Evolutionary conservation across 2,329 filamentous ascomycete genomes (phyloP), one percentile per base, ranked within the genome.

Genomic region (Venturia nashicola): DNA sequence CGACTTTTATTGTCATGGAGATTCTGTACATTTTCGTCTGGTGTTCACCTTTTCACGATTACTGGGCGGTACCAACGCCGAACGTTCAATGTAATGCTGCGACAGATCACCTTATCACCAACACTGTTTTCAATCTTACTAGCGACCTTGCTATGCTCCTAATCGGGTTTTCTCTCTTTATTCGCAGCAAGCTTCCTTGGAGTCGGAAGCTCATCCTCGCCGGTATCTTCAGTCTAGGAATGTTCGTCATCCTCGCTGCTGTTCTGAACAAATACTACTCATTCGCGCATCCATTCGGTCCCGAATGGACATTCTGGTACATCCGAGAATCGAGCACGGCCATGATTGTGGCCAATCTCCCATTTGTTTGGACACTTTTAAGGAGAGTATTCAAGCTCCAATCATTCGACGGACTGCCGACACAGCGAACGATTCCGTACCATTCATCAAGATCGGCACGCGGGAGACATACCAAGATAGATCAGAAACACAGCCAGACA

Each of bases 241-340:
- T 69, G 4, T 76, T 76, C 62, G 72, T 70, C 18, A 83, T 86
- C 61, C 72, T 86, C 16, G 80, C 81, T 20, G 82, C 83, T 12
- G 77, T 82, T 6, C 73, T 86, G 18, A 86, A 85, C 73, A 84
- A 85, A 65, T 83, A 83, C 69, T 85, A 84, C 72, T 83, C 82
- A 55, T 85, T 86, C 65, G 78, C 74, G 18, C 72, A 82, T 23
- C 81, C 81, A 0, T 85, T 83, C 69, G 81, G 80, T 2, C 74
- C 76, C 16, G 72, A 80, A 44, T 86, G 84, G 76, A 78, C 83
- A 0, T 80, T 80, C 67, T 86, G 83, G 83, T 84, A 85, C 67
- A 78, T 81, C 5, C 78, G 80, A 27, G 83, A 85, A 67, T 76
- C 78, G 23, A 79, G 77, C 43, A 82, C 84, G 0, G 82, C 83